Conservation (phyloP, 2,329 filamentous ascomycete species). For the Pseudocercospora macadamiae region DNA sequence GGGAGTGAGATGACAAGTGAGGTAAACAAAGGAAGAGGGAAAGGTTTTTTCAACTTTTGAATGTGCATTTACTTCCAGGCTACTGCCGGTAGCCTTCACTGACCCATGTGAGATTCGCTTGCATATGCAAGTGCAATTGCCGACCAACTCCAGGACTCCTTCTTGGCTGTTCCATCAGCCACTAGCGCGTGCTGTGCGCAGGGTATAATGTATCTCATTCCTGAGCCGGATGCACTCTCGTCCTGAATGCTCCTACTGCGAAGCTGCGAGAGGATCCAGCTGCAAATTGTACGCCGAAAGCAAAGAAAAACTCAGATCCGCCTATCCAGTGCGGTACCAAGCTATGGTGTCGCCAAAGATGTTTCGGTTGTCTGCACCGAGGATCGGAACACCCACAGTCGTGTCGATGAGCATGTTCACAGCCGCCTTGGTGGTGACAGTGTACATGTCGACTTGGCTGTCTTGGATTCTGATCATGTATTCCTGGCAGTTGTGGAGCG, state of each 20-base stretch:
- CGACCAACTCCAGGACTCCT: not conserved
- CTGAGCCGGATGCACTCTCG: not conserved
- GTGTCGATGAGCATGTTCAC: slow-evolving; percentile 53
- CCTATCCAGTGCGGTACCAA: slow-evolving; percentile 28
- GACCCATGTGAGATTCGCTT: not conserved
- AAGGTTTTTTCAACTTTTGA: not conserved
- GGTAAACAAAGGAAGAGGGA: not conserved
- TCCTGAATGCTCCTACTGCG: not conserved
- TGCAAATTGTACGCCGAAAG: slow-evolving; percentile 11
- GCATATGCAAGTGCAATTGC: not conserved
- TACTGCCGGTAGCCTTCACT: slow-evolving; percentile 1
- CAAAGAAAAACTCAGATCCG: not conserved
- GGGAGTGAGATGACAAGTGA: not conserved
- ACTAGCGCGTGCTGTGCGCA: slow-evolving; percentile 3
- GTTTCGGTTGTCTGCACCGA: slow-evolving; percentile 50
- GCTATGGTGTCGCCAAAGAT: slow-evolving; percentile 55
- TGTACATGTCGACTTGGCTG: slow-evolving; percentile 51
- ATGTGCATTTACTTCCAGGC: slow-evolving; percentile 4
- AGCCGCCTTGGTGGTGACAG: slow-evolving; percentile 52
- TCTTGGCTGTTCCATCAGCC: not conserved
- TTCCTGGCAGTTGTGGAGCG: slow-evolving; percentile 53
- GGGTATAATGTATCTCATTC: slow-evolving; percentile 7
- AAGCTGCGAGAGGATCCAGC: slow-evolving; percentile 1
- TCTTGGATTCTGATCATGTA: slow-evolving; percentile 52
- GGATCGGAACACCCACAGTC: slow-evolving; percentile 38